Base-by-base conservation (phyloP, 2,329 filamentous ascomycete genomes). In the Herpotrichia juniperi region DNA sequence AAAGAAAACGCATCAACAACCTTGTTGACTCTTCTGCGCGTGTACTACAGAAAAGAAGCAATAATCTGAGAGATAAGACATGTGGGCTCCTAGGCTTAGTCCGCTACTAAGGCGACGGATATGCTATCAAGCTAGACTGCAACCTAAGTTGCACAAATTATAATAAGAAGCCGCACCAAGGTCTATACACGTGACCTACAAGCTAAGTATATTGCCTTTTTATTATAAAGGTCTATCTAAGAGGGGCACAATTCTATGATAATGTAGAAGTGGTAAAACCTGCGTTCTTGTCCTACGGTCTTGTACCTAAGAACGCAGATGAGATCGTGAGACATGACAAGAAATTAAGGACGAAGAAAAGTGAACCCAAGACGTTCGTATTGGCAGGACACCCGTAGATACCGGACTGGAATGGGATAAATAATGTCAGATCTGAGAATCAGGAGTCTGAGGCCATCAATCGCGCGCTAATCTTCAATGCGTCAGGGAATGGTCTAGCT, bases 21-120 rank as follows among this genome's bases (percentile, higher is more conserved):
- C 9, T 30, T 54, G 2, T 11, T 48, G 19, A 51, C 34, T 2
- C 52, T 54, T 12, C 44, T 54, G 9, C 48, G 39, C 11, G 37
- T 47, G 2, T 51, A 47, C 31, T 48, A 48, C 28, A 14, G 26
- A 7, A 47, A 40, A 32, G 45, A 56, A 6, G 53, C 53, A 8
- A 51, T 44, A 45, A 56, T 24, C 19, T 45, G 8, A 26, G 53
- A 14, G 53, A 56, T 21, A 56, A 52, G 26, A 40, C 52, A 4
- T 56, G 52, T 35, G 50, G 44, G 6, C 37, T 56, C 12, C 21
- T 56, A 8, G 49, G 53, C 19, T 40, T 56, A 26, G 52, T 54
- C 10, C 21, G 32, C 5, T 32, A 54, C 19, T 51, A 48, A 47
- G 51, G 51, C 2, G 37, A 34, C n/a, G 28, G 12, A 17, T 19